Evolutionary conservation across 805 yeast genomes (phyloP), one percentile per base, ranked within the genome.

Genomic region (Pichia thaimueangensis): DNA sequence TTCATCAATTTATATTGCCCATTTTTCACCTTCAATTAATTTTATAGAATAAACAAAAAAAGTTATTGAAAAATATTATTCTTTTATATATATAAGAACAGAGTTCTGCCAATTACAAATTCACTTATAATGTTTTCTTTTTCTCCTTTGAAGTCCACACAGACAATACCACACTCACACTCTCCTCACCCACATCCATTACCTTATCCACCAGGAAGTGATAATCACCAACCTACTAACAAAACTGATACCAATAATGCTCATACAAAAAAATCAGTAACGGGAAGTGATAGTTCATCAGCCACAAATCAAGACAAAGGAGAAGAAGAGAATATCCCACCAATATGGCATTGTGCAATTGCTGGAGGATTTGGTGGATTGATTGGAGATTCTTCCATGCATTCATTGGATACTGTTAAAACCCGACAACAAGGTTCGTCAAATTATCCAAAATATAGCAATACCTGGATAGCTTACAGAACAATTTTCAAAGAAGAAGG

Each of bases 341-440:
- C 83, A 6, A 61, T 82, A 20, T 35, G 73, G 48, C 71, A 74
- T 55, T 77, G 87, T 57, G 70, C 87, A 70, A 42, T 88, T 30
- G 96, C 97, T 0, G 98, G 98, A 32, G 97, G 95, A 0, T 64
- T 91, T 37, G 98, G 98, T 7, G 98, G 97, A 1, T 80, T 86
- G 42, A 76, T 89, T 30, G 97, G 97, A 12, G 98, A 91, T 56
- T 74, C 93, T 1, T 66, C 78, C 24, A 93, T 93, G 97, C 97
- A 93, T 63, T 89, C 97, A 0, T 65, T 93, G 28, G 99, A 93
- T 58, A 93, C 98, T 0, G 96, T 93, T 25, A 93, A 93, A 60
- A 93, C 98, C 2, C 71, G 98, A 48, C 98, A 93, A 60, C 99
- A 93, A 59, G 97, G 96, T n/a, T 85, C 95, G 4, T 80, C 85